These are phyloP conservation scores for Aspergillus phoenicis DNA, from an alignment of 2,329 filamentous ascomycete genomes.

Conservation along the genomic window DNA sequence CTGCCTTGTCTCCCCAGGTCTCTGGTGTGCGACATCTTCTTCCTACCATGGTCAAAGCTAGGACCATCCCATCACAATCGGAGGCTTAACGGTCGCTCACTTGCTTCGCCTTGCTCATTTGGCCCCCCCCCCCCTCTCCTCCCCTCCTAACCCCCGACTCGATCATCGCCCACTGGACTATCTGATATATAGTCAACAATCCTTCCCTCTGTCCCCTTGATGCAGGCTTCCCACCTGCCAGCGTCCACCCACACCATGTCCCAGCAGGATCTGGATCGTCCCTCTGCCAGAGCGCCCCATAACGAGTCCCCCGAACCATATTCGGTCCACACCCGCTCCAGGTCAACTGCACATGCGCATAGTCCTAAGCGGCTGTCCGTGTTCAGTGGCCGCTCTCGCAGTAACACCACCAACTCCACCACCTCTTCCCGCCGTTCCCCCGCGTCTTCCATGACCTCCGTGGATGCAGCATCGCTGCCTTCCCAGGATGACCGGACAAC, in stretches of 20 bases:
- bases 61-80: slow-evolving; percentile 15
- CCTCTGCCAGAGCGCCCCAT: slow-evolving; percentile 35
- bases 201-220: not conserved
- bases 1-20: not conserved
- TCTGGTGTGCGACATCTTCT: not conserved
- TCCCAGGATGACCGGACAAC: slow-evolving; percentile 37
- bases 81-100: slow-evolving; percentile 20
- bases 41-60: slow-evolving; percentile 22
- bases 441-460: slow-evolving; percentile 46
- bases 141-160: not conserved
- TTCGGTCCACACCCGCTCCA: slow-evolving; percentile 37
- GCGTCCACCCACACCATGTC: slow-evolving; percentile 18
- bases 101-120: slow-evolving; percentile 4
- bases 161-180: not conserved
- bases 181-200: slow-evolving; percentile 7
- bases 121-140: not conserved
- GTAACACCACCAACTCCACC: slow-evolving; percentile 55
- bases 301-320: slow-evolving; percentile 36
- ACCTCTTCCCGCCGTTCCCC: slow-evolving; percentile 50
- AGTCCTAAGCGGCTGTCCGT: slow-evolving; percentile 45
- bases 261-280: slow-evolving; percentile 31
- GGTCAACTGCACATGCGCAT: slow-evolving; percentile 38
- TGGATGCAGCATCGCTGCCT: slow-evolving; percentile 33
- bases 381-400: slow-evolving; percentile 44
- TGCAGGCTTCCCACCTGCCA: slow-evolving; percentile 19